Conservation (phyloP, 805 yeast species). For the Jamesozyma lodderae region DNA sequence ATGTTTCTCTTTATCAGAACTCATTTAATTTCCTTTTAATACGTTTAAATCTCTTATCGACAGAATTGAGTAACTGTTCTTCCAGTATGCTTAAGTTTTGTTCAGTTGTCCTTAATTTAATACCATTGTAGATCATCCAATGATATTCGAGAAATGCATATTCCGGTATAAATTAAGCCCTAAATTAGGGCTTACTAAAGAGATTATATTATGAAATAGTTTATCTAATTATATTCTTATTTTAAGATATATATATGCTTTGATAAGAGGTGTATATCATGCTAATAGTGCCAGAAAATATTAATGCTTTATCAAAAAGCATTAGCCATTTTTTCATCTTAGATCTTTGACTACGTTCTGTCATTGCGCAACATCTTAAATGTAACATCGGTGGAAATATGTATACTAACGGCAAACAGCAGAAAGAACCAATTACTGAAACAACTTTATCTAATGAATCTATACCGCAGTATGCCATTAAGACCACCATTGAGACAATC, state of each 20-base stretch:
- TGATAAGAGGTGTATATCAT: constrained; percentile 63
- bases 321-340: constrained; percentile 26
- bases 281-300: constrained; percentile 48
- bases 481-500: constrained; percentile 46
- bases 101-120: too few relatives aligned
- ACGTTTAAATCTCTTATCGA: too few relatives aligned
- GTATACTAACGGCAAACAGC: constrained; percentile 78
- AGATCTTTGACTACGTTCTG: constrained; percentile 8
- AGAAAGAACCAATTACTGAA: constrained; percentile 74
- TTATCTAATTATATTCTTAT: too few relatives aligned
- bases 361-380: constrained; percentile 40
- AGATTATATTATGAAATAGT: too few relatives aligned
- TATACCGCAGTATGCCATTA: constrained; percentile 60
- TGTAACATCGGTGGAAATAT: constrained; percentile 80
- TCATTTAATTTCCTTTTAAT: too few relatives aligned
- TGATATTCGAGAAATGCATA: too few relatives aligned
- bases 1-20: too few relatives aligned
- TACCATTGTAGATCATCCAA: too few relatives aligned
- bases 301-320: constrained; percentile 39
- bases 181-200: too few relatives aligned
- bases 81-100: too few relatives aligned
- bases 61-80: too few relatives aligned
- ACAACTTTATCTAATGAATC: constrained; percentile 64
- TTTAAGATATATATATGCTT: constrained; percentile 29
- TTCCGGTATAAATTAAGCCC: too few relatives aligned